Evolutionary conservation across 495 filamentous ascomycete genomes (phyloP).

Genomic region (Podospora pseudoanserina): DNA sequence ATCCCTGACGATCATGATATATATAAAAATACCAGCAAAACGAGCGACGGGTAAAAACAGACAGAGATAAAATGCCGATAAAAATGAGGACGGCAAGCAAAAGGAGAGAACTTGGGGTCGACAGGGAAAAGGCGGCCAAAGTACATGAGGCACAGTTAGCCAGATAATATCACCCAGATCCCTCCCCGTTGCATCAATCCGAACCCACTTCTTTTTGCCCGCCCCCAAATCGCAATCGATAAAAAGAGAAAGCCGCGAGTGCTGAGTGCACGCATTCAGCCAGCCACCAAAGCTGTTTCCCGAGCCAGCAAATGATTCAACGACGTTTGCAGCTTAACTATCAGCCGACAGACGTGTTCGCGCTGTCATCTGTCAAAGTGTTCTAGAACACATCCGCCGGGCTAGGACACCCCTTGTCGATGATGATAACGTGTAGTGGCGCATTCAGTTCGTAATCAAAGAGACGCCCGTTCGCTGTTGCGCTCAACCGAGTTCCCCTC

Average conservation of each 20-base stretch:
- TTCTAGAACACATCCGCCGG: not conserved
- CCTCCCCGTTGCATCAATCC: not conserved
- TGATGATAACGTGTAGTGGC: not conserved
- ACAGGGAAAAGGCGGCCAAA: not conserved
- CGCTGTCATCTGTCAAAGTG: not conserved
- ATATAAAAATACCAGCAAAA: not conserved
- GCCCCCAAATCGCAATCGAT: no score
- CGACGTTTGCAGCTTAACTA: not conserved
- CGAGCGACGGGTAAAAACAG: not conserved
- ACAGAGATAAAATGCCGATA: not conserved
- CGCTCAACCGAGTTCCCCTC: no score
- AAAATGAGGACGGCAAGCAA: not conserved
- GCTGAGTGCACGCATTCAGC: not conserved
- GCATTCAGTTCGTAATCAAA: not conserved
- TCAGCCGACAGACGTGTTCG: no score
- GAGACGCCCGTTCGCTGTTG: not conserved
- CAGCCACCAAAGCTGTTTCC: not conserved
- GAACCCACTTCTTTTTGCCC: no score
- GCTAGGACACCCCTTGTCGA: not conserved
- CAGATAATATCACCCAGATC: no score
- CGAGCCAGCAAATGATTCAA: not conserved
- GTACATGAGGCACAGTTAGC: not conserved
- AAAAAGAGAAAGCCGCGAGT: no score
- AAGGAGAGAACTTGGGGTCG: not conserved
- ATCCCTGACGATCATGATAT: conserved; percentile 33